Conservation (phyloP, 202 grass and related monocot species). For the Alloteropsis angusta region DNA sequence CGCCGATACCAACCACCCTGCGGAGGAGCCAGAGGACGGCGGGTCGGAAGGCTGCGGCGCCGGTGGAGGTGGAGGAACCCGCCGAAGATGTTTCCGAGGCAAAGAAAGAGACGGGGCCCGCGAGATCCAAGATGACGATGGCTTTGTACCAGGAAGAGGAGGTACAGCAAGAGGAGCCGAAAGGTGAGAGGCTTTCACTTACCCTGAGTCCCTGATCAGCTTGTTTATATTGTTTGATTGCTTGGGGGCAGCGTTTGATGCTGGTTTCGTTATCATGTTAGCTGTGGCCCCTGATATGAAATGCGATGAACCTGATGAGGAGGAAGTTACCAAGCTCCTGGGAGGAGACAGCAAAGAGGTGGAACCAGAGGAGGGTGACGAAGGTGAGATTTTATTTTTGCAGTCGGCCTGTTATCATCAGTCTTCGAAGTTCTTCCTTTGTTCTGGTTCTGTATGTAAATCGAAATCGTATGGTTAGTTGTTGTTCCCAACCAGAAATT, state of each 20-base stretch:
- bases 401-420: neutral
- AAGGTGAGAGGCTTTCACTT: constrained; percentile 17
- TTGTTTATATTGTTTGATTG: neutral
- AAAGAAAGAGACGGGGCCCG: neutral
- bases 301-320: constrained; percentile 17
- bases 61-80: neutral
- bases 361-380: constrained; percentile 24
- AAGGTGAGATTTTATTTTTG: constrained; percentile 21
- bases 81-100: constrained; percentile 1
- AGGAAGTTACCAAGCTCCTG: constrained; percentile 1
- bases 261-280: neutral
- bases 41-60: constrained; percentile 10
- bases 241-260: neutral
- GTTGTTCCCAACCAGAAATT: neutral
- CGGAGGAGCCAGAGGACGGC: constrained; percentile 36
- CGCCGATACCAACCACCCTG: constrained; percentile 31
- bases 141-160: constrained; percentile 38
- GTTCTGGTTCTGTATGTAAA: neutral
- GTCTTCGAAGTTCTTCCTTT: neutral
- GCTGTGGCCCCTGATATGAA: constrained; percentile 10
- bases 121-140: constrained; percentile 26
- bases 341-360: constrained; percentile 4
- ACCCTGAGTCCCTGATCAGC: neutral
- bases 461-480: neutral
- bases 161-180: constrained; percentile 3